Evolutionary conservation across 306 rosid genomes (phyloP).

Genomic region (Dalbergia oliveri): DNA sequence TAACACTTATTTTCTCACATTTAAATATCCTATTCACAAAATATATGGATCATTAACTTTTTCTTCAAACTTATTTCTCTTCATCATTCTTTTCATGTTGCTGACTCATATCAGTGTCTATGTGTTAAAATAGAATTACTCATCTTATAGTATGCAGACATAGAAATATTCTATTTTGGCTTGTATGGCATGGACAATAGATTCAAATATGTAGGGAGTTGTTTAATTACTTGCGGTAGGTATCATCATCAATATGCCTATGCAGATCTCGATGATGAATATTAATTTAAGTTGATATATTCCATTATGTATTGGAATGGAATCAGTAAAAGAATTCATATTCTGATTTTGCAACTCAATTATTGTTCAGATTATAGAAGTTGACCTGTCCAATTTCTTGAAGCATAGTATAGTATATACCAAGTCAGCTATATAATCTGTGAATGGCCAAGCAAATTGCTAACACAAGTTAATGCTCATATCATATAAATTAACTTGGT

Average conservation of each 20-base stretch:
- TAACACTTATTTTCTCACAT: too few species aligned
- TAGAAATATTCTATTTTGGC: slow-evolving; percentile 19
- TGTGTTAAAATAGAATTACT: too few species aligned
- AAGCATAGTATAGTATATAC: slow-evolving; percentile 46
- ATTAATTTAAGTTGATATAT: not conserved
- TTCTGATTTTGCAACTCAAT: slow-evolving; percentile 6
- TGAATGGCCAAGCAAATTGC: not conserved
- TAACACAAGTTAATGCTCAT: not conserved
- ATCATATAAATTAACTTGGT: too few species aligned
- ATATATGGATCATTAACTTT: too few species aligned
- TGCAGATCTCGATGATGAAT: slow-evolving; percentile 35
- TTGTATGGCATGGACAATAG: not conserved
- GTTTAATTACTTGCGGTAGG: not conserved
- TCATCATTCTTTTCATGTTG: too few species aligned
- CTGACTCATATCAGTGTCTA: too few species aligned
- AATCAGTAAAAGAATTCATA: slow-evolving; percentile 16
- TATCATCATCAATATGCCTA: slow-evolving; percentile 15
- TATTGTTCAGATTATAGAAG: slow-evolving; percentile 20
- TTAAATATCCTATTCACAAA: too few species aligned
- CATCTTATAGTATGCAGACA: not conserved
- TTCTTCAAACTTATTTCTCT: too few species aligned
- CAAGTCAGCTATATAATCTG: slow-evolving; percentile 14
- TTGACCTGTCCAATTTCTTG: slow-evolving; percentile 41
- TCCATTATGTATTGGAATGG: slow-evolving; percentile 5
- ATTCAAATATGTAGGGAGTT: slow-evolving; percentile 6